A percentile compares a stretch with the other conserved stretches of the same genome.
phyloP scores from a whole-genome alignment of 179 eudicot genomes.

The Silene coronaria region DNA sequence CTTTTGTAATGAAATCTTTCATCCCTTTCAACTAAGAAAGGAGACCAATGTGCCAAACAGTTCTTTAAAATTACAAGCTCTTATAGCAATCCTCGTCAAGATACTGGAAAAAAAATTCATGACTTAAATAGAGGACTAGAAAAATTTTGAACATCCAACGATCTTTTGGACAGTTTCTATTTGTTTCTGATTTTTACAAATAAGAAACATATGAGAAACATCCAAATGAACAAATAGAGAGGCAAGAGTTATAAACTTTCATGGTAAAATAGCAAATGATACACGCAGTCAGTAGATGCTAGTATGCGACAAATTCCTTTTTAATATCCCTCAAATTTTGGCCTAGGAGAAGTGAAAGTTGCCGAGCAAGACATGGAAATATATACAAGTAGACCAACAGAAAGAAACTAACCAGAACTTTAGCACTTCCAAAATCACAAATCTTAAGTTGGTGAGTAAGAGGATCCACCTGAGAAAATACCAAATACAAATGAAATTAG shows the following conservation, averaged over 20 bases:
- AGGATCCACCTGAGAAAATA: conserved; percentile 61
- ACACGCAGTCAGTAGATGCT: not conserved
- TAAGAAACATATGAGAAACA: too few relatives aligned
- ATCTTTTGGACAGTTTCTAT: not conserved
- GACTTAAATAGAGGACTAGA: not conserved
- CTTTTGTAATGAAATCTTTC: too few relatives aligned
- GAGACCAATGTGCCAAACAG: too few relatives aligned
- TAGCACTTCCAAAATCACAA: conserved; percentile 48
- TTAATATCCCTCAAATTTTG: not conserved
- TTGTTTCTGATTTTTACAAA: too few relatives aligned
- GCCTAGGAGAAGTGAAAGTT: not conserved
- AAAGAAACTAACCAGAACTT: conserved; percentile 31
- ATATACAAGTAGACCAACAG: not conserved
- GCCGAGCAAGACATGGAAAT: not conserved
- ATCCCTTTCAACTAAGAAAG: too few relatives aligned
- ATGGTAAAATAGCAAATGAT: too few relatives aligned
- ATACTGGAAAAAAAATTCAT: too few relatives aligned
- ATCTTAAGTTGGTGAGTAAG: conserved; percentile 43
- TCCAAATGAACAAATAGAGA: not conserved
- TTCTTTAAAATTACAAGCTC: too few relatives aligned
- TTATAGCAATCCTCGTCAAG: too few relatives aligned
- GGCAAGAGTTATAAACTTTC: too few relatives aligned
- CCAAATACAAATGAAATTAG: not conserved
- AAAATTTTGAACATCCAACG: not conserved
- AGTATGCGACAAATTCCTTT: not conserved